Base-by-base conservation (phyloP, 2,329 filamentous ascomycete species). In the Eurotiales sp. region DNA sequence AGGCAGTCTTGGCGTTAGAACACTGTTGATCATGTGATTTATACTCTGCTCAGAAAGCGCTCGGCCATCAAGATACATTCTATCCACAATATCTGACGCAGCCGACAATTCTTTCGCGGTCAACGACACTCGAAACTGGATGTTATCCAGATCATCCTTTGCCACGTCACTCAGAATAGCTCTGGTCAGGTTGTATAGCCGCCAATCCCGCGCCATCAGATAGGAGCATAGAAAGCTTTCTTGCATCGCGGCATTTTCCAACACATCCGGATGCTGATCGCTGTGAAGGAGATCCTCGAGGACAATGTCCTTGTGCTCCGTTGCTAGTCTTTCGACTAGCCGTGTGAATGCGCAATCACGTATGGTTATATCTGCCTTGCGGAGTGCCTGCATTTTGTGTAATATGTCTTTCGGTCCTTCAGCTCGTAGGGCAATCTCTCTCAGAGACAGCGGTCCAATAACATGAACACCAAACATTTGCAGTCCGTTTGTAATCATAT, bases 401-500 rank as follows among this genome's bases (percentile, higher is more conserved):
- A 75, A 62, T n/a, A 93, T 72, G 6, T 76, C 78, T 27, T 77
- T 70, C 0, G 82, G 66, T 8, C 78, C 77, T 1, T 73, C 66
- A 47, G 87, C 81, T 60, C 88, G 79, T 10, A 86, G 67, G 3
- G 85, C 88, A 66, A 96, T 82, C 41, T 91, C 85, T 57, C 90
- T 86, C 17, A 96, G 66, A 3, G 89, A 87, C 15, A 86, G 72
- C 0, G 90, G 86, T 0, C 90, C 90, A 55, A 96, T 85, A 30
- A 77, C 73, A 43, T 82, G 76, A 4, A 95, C 74, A 2, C 87
- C 87, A 46, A 95, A 80, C 60, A 87, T 82, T 51, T 80, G 77
- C 15, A 93, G 73, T 6, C 87, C 78, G 29, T 80, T 80, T 50
- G 95, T 82, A 22, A 89, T 82, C 57, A 86, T 80, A 51, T 91